Evolutionary conservation across 345 rosid species (phyloP), one percentile per base, ranked within the genome.

Genomic region (Linum trigynum): DNA sequence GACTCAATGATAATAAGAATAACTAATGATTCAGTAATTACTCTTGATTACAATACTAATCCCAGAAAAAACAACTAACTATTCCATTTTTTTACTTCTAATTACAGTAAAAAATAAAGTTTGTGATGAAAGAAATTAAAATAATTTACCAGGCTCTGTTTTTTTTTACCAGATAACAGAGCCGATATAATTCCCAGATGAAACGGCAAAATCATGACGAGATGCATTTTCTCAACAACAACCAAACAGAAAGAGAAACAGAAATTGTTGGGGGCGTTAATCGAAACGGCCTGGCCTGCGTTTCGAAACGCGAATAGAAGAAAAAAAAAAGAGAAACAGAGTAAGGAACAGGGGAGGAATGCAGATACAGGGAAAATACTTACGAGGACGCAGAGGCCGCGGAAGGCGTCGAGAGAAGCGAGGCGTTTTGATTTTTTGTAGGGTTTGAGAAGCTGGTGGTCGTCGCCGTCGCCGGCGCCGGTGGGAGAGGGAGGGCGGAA

Each of bases 301-400:
- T 43, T n/a, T 17, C 9, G 41, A 62, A 5, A 62, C 6, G 37
- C 5, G 12, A 61, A 12, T 2, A 5, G 7, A 39, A 58, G 16
- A 35, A 11, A 39, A n/a, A n/a, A 40, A 23, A 39, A 61, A 32
- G 39, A 61, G 17, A 17, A 23, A 39, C 32, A 40, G 59, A 16
- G 16, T 2, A 39, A 7, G 58, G 65, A 40, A 14, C 57, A 53
- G 4, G 7, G 62, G 50, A 56, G 3, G 53, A 48, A 48, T 5
- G 6, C 50, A 43, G 50, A 43, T 5, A 48, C 14, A 5, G 62
- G 63, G 32, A 1, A 23, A 23, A 23, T 23, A 63, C 79, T 80
- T 45, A 81, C 84, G 51, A 69, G 69, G 67, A 81, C 79, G 66
- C 80, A 77, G 78, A 77, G 81, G 32, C 84, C 84, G 48, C 84